Base-by-base conservation (phyloP, 371 early-diverging fungal genomes). In the Basidiobolus meristosporus region DNA sequence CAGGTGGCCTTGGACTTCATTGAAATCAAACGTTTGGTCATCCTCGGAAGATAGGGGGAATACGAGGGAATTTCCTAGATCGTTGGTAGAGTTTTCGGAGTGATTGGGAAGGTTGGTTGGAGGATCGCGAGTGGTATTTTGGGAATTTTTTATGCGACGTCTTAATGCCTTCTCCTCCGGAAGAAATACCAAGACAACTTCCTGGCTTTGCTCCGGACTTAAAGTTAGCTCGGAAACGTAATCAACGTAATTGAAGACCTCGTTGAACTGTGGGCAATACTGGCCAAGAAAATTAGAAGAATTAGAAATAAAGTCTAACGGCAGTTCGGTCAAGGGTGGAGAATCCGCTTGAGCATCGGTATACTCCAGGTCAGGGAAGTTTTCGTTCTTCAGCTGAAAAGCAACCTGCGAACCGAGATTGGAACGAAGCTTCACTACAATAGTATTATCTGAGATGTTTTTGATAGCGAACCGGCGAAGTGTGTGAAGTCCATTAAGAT, bases 371-470 rank as follows among this genome's bases (percentile, higher is more conserved):
- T 48, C 43, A 50, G 68, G 68, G 10, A 83, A 52, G 55, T 90
- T 90, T 51, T 90, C 90, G 54, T 90, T 90, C 14, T 69, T 59
- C 12, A 83, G 65, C 52, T 90, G 90, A 56, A 87, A 90, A 9
- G 81, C 77, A 33, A 90, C 68, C 53, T 90, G 88, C 14, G 62
- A 54, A 7, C 81, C 75, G 29, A 90, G 59, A 47, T 81, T 85
- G 15, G 82, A 79, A 21, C 84, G 65, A 59, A 88, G 63, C 54
- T 82, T 80, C 29, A 88, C 69, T 15, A 66, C 46, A 21, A 86
- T 58, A 15, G 59, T 49, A 10, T 57, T 52, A 16, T 62, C 52
- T 15, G 71, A 70, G 22, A 65, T 52, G 56, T 85, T 87, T 26
- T 74, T 66, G 34, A 90, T 60, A 42, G 74, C 63, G 37, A 87